Evolutionary conservation across 768 basidiomycete species (phyloP), one percentile per base, ranked within the genome.

Genomic region (Rhizopogon vinicolor): DNA sequence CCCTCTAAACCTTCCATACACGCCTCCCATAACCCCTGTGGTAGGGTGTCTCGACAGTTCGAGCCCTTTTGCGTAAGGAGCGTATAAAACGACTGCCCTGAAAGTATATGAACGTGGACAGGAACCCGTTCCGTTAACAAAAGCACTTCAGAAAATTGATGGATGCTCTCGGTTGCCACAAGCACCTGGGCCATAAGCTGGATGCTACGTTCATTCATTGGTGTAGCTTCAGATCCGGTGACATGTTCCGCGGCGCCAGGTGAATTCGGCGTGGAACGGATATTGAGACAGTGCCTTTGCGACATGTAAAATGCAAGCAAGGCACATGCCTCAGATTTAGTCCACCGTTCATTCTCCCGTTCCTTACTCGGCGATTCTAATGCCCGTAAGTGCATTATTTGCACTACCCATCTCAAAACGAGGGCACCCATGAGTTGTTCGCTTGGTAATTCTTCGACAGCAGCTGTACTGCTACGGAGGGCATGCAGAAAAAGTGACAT

Each of bases 281-380:
- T 52, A 4, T 39, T 48, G 7, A 39, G 31, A 12, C 55, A n/a
- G 10, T 22, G 35, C 31, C 14, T 5, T 54, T 56, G 58, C 58
- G 54, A 57, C 45, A 53, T 40, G 66, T 84, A 83, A 33, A 82
- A 74, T 0, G 79, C 72, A 42, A 91, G 74, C 63, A 89, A 76
- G 29, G 80, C 81, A 3, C 63, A 73, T 3, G 81, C 85, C 65
- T 93, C 90, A 5, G 68, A 71, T 57, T 68, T 74, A 0, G 84
- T 86, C 90, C 90, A 93, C 25, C 80, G 74, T 64, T 89, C 89
- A 59, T 75, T 77, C 56, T 85, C 80, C 41, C 82, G 78, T n/a
- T 82, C 85, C 62, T 77, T 82, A 57, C 72, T 82, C 16, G 68
- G 64, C 41, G 59, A 75, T 61, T 82, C 85, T 49, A 74, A 58